phyloP scores from a whole-genome alignment of 306 rosid species.

The Coriaria nepalensis region DNA sequence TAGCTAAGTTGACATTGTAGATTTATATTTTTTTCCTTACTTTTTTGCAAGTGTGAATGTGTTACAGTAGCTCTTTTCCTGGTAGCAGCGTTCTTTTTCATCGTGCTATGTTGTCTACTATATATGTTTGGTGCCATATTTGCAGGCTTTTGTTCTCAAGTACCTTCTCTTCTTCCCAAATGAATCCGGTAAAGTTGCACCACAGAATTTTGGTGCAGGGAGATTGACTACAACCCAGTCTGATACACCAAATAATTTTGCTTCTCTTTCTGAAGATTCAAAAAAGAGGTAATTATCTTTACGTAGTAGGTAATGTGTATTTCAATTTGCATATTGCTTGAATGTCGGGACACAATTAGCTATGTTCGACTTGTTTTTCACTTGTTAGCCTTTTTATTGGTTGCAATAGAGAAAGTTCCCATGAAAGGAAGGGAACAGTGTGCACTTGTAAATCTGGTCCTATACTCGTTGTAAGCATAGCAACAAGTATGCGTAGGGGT shows the following conservation, averaged over 20 bases:
- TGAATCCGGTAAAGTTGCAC: slow-evolving; percentile 36
- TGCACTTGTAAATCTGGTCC: too few species aligned
- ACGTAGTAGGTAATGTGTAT: slow-evolving; percentile 15
- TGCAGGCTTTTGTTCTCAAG: slow-evolving; percentile 91
- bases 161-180: slow-evolving; percentile 58
- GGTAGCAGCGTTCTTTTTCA: background rate
- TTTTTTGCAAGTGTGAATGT: too few species aligned
- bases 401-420: too few species aligned
- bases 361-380: too few species aligned
- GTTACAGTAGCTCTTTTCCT: too few species aligned
- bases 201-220: slow-evolving; percentile 35
- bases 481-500: too few species aligned
- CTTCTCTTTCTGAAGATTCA: slow-evolving; percentile 56
- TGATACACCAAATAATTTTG: slow-evolving; percentile 46
- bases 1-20: too few species aligned
- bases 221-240: slow-evolving; percentile 31
- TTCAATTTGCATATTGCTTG: background rate
- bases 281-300: slow-evolving; percentile 65
- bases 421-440: too few species aligned
- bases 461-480: too few species aligned
- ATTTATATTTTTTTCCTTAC: too few species aligned
- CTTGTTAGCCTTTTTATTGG: too few species aligned
- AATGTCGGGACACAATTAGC: too few species aligned
- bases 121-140: slow-evolving; percentile 1
- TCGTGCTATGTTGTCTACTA: background rate